Evolutionary conservation across 139 green algal species (phyloP), one percentile per base, ranked within the genome.

Genomic region (Ettlia oleoabundans): DNA sequence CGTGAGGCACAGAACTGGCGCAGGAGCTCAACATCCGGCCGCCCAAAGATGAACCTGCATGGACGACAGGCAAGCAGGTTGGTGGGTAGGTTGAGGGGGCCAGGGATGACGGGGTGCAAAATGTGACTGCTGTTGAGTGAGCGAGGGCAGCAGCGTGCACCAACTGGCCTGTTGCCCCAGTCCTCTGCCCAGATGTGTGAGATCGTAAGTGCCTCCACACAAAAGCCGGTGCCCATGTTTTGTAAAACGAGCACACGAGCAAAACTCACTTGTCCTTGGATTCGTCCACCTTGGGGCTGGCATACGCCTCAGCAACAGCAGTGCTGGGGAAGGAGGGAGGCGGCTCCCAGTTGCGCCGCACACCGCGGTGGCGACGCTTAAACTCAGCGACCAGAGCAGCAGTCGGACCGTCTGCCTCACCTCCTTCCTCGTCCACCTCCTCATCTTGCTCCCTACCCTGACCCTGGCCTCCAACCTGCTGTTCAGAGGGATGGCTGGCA

Each of bases 21-120:
- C 71, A 98, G 87, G 81, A 94, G 80, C 78, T 92, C 40, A 43
- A 94, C 53, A 69, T 98, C 92, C 0, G 93, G 95, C 24, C 88
- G 84, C 24, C 87, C 92, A 77, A 92, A 96, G 10, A 62, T 88
- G 84, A 98, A 95, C 28, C 78, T 81, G 73, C 0, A 40, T 18
- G 19, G 41, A n/a, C n/a, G n/a, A n/a, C n/a, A n/a, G n/a, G n/a
- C n/a, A n/a, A n/a, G n/a, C n/a, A n/a, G n/a, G n/a, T n/a, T n/a
- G n/a, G n/a, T n/a, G n/a, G n/a, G n/a, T n/a, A n/a, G n/a, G n/a
- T n/a, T n/a, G n/a, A n/a, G n/a, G n/a, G n/a, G n/a, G n/a, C n/a
- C n/a, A n/a, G n/a, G n/a, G n/a, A n/a, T n/a, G n/a, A n/a, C n/a
- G n/a, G n/a, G n/a, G n/a, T n/a, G n/a, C n/a, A n/a, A n/a, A n/a